Conservation (phyloP, 2,329 filamentous ascomycete genomes). For the Piedraia hortae region DNA sequence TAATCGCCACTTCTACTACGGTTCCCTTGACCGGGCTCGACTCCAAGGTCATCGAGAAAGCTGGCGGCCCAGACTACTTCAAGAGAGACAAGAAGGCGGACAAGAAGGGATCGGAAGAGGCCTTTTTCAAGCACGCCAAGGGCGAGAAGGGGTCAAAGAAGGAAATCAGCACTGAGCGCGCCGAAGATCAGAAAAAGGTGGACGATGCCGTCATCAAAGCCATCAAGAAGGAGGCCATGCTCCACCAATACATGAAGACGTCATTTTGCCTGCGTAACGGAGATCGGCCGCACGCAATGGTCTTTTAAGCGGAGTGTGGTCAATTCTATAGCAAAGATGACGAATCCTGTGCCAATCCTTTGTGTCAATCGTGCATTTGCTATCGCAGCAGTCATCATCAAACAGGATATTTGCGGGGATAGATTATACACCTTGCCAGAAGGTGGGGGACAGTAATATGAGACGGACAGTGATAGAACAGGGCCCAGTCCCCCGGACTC, state of each 20-base stretch:
- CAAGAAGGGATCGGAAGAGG: constrained; percentile 75
- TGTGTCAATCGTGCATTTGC: too few relatives aligned
- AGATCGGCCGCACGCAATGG: constrained; percentile 99
- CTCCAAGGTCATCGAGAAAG: constrained; percentile 44
- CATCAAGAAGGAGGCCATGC: constrained; percentile 96
- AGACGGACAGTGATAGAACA: too few relatives aligned
- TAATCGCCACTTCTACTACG: constrained; percentile 71
- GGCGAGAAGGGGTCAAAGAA: constrained; percentile 56
- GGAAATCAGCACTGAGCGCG: constrained; percentile 70
- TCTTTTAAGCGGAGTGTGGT: too few relatives aligned
- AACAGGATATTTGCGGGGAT: too few relatives aligned
- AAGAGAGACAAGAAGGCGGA: constrained; percentile 80
- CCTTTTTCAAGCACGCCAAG: constrained; percentile 98
- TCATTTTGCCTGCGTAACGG: constrained; percentile 98
- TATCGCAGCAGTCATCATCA: too few relatives aligned
- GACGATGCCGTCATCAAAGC: constrained; percentile 85
- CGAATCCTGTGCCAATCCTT: too few relatives aligned
- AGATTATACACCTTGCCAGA: too few relatives aligned
- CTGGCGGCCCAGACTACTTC: constrained; percentile 68
- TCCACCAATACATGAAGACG: constrained; percentile 77
- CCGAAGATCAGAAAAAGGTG: constrained; percentile 91
- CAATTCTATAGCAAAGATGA: too few relatives aligned
- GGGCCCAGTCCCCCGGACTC: too few relatives aligned
- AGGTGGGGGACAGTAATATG: too few relatives aligned
- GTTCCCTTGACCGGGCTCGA: constrained; percentile 69